Evolutionary conservation across 1,139 yeast genomes (phyloP).

Genomic region (Lodderomyces elongisporus): DNA sequence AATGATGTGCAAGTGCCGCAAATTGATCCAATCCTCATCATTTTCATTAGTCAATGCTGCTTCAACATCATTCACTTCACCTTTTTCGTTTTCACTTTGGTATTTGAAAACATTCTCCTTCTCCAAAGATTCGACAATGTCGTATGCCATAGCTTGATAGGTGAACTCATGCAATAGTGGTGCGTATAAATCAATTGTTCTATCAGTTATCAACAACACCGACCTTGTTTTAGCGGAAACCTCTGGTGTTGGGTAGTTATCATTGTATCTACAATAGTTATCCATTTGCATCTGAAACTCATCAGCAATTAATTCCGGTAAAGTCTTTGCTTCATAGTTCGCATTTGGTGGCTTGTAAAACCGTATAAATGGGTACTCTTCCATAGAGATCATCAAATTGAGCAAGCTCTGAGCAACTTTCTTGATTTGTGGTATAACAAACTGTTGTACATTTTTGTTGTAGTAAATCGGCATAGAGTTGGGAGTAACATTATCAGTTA

Average conservation of each 20-base stretch:
- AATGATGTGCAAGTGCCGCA: conserved; percentile 73
- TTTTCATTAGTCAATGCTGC: conserved; percentile 50
- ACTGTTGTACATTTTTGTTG: conserved; percentile 59
- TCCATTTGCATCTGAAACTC: conserved; percentile 70
- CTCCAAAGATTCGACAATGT: conserved; percentile 49
- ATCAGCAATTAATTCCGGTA: conserved; percentile 71
- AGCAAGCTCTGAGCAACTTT: conserved; percentile 61
- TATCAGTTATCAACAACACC: conserved; percentile 69
- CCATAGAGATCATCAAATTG: conserved; percentile 69
- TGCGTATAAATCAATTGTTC: conserved; percentile 77
- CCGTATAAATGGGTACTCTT: conserved; percentile 85
- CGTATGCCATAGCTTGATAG: conserved; percentile 94
- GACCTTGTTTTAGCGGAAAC: conserved; percentile 62
- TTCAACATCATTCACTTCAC: conserved; percentile 41
- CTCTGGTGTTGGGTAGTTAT: conserved; percentile 58
- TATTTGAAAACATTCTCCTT: conserved; percentile 56
- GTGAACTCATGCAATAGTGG: conserved; percentile 87
- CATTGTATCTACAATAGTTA: conserved; percentile 64
- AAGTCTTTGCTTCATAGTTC: conserved; percentile 49
- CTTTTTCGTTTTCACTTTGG: conserved; percentile 56
- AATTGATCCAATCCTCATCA: conserved; percentile 70
- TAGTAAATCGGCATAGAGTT: conserved; percentile 71
- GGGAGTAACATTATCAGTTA: conserved; percentile 33
- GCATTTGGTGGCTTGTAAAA: conserved; percentile 54
- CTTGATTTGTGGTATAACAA: conserved; percentile 54